Conservation (phyloP, 2,329 filamentous ascomycete species). For the Rutstroemia sp. region DNA sequence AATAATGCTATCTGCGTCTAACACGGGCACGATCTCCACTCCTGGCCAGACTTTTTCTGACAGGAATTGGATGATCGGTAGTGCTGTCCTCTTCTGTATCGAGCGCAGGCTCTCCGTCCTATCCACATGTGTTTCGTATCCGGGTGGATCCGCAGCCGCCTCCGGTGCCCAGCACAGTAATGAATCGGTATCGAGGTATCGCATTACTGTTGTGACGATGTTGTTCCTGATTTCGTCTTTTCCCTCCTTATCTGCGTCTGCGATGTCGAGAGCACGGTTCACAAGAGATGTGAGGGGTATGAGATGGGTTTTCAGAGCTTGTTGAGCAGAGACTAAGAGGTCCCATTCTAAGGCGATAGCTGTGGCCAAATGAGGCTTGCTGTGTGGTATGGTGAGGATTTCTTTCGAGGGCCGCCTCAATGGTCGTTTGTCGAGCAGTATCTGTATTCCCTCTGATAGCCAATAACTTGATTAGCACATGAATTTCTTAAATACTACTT, state of each 20-base stretch:
- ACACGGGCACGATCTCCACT: slow-evolving; percentile 68
- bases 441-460: slow-evolving; percentile 33
- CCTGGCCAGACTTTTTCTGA: slow-evolving; percentile 75
- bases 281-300: slow-evolving; percentile 84
- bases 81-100: slow-evolving; percentile 61
- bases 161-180: slow-evolving; percentile 79
- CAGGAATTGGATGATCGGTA: slow-evolving; percentile 65
- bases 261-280: slow-evolving; percentile 77
- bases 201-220: slow-evolving; percentile 64
- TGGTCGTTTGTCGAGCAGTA: slow-evolving; percentile 71
- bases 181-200: slow-evolving; percentile 87
- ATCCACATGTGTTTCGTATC: slow-evolving; percentile 36
- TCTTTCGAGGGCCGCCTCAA: slow-evolving; percentile 72
- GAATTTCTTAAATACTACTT: background rate
- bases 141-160: slow-evolving; percentile 41
- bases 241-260: slow-evolving; percentile 49
- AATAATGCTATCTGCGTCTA: slow-evolving; percentile 71
- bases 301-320: slow-evolving; percentile 78
- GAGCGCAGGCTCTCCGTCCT: slow-evolving; percentile 56
- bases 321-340: slow-evolving; percentile 68
- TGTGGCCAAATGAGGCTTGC: slow-evolving; percentile 74
- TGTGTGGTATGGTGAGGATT: slow-evolving; percentile 62
- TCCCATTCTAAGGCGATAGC: slow-evolving; percentile 95
- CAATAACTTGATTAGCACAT: slow-evolving; percentile 8
- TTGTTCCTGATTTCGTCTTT: slow-evolving; percentile 48